phyloP scores from a whole-genome alignment of 176 grass and related monocot genomes.

The Carex pumila region DNA sequence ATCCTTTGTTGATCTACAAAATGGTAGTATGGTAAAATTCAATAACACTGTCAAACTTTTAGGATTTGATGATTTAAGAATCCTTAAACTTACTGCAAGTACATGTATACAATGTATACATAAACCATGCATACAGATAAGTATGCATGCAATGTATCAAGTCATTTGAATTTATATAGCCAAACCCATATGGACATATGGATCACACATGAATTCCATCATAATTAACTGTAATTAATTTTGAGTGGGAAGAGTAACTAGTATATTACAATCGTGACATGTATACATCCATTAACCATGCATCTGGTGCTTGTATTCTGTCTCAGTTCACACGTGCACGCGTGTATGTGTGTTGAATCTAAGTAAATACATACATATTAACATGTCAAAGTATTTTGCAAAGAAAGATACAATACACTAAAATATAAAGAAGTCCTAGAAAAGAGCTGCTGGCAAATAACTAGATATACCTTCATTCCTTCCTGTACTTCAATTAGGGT shows the following conservation, averaged over 20 bases:
- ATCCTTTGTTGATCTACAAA: conserved; percentile 83
- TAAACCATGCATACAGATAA: not conserved
- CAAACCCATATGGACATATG: not conserved
- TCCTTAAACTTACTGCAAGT: not conserved
- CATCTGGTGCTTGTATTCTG: not conserved
- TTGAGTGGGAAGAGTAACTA: not conserved
- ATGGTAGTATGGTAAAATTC: conserved; percentile 14
- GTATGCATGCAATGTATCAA: not conserved
- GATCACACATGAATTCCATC: not conserved
- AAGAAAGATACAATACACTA: not conserved
- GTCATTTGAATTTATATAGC: not conserved
- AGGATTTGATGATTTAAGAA: not conserved
- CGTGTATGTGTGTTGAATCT: not conserved
- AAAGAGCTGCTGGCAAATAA: not conserved
- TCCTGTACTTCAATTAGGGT: conserved; percentile 82
- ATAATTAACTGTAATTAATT: not conserved
- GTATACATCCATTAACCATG: not conserved
- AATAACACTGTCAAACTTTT: not conserved
- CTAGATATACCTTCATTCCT: conserved; percentile 82
- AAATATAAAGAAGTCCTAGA: not conserved
- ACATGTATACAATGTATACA: not conserved
- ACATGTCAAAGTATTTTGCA: not conserved
- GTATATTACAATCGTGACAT: not conserved
- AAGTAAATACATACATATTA: not conserved
- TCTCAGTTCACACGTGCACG: not conserved